Evolutionary conservation across 441 rosid species (phyloP), one percentile per base, ranked within the genome.

Genomic region (Codiaeum variegatum): DNA sequence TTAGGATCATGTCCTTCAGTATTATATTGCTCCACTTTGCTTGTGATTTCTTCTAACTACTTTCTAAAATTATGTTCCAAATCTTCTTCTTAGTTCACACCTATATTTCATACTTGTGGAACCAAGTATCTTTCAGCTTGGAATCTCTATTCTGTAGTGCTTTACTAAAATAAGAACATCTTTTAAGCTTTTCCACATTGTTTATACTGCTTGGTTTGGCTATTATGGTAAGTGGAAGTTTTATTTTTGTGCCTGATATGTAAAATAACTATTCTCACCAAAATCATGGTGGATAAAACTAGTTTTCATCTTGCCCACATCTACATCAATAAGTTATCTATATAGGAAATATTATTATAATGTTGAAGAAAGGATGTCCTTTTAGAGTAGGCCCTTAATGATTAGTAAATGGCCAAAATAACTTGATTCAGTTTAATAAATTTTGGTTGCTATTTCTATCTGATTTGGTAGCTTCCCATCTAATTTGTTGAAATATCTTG

Each of bases 401-500:
- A 52, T 51, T n/a, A 32, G 76, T 29, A 23, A 54, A 56, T 65
- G 55, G 18, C 46, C 24, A 32, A 1, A 31, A 15, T 47, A 16
- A 47, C 52, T 1, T 47, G 7, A 47, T 47, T 18, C 16, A 47
- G 52, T 47, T 73, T 6, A 10, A 64, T 6, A 32, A 55, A 64
- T 51, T 18, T 40, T 21, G 16, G 51, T 19, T 60, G 18, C 34
- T 67, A 11, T 31, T 21, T 62, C 36, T 44, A 46, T 49, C 67
- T 6, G 24, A 26, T 51, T 70, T 26, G 59, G 38, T 36, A 55
- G 46, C 54, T 51, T 67, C 26, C 16, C 21, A 49, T 67, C 18
- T 42, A 24, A 73, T 67, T 52, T 56, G 11, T 60, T 64, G 72
- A 68, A 71, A 75, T 82, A 56, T 58, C 77, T 71, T 65, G 47